phyloP scores from a whole-genome alignment of 1,284 basidiomycete species.

The Xerocomus alliaceus region DNA sequence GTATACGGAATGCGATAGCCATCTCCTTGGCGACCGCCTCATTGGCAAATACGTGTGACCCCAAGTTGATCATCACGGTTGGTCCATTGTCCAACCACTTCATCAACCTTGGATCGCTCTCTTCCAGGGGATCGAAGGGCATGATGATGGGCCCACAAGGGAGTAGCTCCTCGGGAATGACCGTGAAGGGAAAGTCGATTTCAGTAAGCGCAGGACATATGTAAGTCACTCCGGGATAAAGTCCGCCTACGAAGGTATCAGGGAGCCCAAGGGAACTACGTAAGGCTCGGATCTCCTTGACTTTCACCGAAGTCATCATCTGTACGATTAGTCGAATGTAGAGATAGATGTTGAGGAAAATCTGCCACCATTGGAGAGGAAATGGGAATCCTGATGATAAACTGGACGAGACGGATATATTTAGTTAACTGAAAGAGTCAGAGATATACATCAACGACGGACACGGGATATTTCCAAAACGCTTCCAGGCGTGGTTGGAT shows the following conservation, averaged over 20 bases:
- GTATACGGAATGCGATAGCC: conserved; percentile 13
- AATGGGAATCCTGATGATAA: conserved; percentile 3
- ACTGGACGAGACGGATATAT: neutral
- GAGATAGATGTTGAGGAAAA: conserved; percentile 20
- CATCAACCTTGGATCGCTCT: conserved; percentile 13
- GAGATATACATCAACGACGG: neutral
- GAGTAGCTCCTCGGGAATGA: conserved; percentile 7
- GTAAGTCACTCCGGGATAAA: neutral
- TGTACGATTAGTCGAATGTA: neutral
- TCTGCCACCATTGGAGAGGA: conserved; percentile 21
- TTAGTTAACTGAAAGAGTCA: neutral
- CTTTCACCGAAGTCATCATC: rapidly evolving
- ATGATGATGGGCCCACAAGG: conserved; percentile 17
- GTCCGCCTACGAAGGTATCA: no score
- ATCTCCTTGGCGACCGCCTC: conserved; percentile 9
- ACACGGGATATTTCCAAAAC: conserved; percentile 19
- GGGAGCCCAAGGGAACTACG: conserved; percentile 6
- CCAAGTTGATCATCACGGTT: conserved; percentile 16
- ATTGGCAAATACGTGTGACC: conserved; percentile 3
- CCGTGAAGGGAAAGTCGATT: neutral
- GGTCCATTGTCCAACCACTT: conserved; percentile 23
- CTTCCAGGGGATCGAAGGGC: conserved; percentile 14
- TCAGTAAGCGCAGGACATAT: conserved; percentile 12
- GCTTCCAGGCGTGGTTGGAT: neutral
- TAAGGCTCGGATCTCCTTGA: neutral